Evolutionary conservation across 1,139 yeast genomes (phyloP).

Genomic region (Nadsonia commutata): DNA sequence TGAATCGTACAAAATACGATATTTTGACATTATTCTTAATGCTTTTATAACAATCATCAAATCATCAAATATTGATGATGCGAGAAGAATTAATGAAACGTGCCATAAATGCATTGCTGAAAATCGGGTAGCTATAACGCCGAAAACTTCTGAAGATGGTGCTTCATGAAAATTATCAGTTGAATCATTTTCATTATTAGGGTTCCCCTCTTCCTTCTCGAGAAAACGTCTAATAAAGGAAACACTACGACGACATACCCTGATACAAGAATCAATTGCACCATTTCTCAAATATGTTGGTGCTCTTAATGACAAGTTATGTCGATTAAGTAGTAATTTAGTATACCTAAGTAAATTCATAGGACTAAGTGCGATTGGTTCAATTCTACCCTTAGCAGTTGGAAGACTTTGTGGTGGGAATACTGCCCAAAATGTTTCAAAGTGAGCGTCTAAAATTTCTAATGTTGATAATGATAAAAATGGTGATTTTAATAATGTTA

Average conservation of each 20-base stretch:
- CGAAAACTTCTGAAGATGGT: constrained; percentile 1
- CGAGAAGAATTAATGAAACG: constrained; percentile 10
- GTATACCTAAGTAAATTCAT: constrained; percentile 3
- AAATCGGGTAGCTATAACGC: constrained; percentile 5
- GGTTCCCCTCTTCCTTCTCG: too few relatives aligned
- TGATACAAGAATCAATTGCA: constrained; percentile 1
- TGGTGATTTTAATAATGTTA: constrained; percentile 5
- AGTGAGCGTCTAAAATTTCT: constrained; percentile 10
- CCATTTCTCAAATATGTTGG: constrained; percentile 3
- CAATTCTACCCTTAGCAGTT: not conserved
- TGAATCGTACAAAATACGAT: constrained; percentile 1
- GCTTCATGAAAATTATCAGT: not conserved
- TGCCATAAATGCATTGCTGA: constrained; percentile 12
- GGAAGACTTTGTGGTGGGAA: constrained; percentile 6
- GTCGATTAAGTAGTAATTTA: constrained; percentile 4
- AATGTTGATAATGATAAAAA: constrained; percentile 6
- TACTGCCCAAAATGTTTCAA: constrained; percentile 9
- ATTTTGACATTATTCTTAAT: constrained; percentile 5
- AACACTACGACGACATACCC: not conserved
- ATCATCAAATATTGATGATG: constrained; percentile 10
- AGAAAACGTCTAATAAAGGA: not conserved
- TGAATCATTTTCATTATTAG: not conserved
- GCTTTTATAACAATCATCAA: constrained; percentile 6
- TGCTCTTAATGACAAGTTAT: constrained; percentile 5
- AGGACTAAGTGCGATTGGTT: not conserved